phyloP scores from a whole-genome alignment of 2,329 filamentous ascomycete species.

The Exserohilum turcica region DNA sequence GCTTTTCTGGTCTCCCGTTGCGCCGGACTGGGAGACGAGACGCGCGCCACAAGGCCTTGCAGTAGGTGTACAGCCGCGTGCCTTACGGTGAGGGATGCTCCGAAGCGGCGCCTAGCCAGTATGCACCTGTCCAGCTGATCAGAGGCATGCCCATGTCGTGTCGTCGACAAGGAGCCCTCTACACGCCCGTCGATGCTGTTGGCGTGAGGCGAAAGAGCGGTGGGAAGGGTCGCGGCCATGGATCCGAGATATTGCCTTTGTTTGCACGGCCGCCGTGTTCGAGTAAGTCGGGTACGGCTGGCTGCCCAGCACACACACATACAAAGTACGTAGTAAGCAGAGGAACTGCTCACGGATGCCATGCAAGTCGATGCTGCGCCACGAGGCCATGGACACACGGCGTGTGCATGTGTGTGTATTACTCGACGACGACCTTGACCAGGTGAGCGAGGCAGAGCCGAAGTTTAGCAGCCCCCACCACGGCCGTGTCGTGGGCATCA shows the following conservation, averaged over 20 bases:
- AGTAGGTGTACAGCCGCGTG: constrained; percentile 1
- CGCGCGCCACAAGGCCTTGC: constrained; percentile 8
- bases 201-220: constrained; percentile 28
- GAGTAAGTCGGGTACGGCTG: constrained; percentile 5
- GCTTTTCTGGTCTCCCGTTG: constrained; percentile 26
- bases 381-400: not conserved
- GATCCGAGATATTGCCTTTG: constrained; percentile 5
- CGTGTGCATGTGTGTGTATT: not conserved
- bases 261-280: constrained; percentile 3
- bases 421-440: not conserved
- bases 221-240: constrained; percentile 18
- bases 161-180: constrained; percentile 4
- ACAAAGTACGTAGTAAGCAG: constrained; percentile 1
- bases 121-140: constrained; percentile 34
- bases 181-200: constrained; percentile 9
- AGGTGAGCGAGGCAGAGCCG: no score
- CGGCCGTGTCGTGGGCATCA: constrained; percentile 21
- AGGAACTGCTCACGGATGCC: constrained; percentile 3
- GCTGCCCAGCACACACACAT: not conserved
- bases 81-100: constrained; percentile 27
- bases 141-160: constrained; percentile 1
- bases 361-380: constrained; percentile 2
- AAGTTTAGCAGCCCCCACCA: not conserved
- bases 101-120: constrained; percentile 16
- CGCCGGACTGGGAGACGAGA: constrained; percentile 12